phyloP scores from a whole-genome alignment of 2,329 filamentous ascomycete species.

The Scorias spongiosa region DNA sequence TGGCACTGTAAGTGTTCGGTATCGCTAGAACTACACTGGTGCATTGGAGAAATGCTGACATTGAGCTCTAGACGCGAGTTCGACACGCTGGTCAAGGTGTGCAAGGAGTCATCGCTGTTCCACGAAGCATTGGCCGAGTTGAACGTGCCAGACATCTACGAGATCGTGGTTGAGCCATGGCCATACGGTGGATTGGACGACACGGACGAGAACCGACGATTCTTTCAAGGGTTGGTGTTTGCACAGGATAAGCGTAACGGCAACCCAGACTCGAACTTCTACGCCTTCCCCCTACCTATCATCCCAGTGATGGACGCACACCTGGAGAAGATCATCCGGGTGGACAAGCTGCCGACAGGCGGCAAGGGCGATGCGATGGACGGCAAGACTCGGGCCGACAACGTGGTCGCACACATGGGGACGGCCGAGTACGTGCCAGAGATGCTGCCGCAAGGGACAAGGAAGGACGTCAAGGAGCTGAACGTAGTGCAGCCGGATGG shows the following conservation, averaged over 20 bases:
- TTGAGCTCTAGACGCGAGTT: slow-evolving; percentile 39
- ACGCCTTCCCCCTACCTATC: slow-evolving; percentile 18
- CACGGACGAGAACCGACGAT: slow-evolving; percentile 14
- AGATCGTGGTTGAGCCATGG: slow-evolving; percentile 19
- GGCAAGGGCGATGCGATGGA: slow-evolving; percentile 13
- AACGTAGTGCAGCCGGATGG: slow-evolving; percentile 58
- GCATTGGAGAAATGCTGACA: slow-evolving; percentile 21
- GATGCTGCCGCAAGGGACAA: slow-evolving; percentile 15
- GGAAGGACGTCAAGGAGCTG: slow-evolving; percentile 45
- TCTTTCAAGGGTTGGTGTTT: slow-evolving; percentile 19
- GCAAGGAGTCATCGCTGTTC: slow-evolving; percentile 29
- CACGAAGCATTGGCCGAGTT: slow-evolving; percentile 14
- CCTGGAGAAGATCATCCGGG: slow-evolving; percentile 15
- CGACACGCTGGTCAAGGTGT: slow-evolving; percentile 31
- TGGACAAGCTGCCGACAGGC: slow-evolving; percentile 18
- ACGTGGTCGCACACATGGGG: slow-evolving; percentile 6
- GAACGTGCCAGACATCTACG: slow-evolving; percentile 15
- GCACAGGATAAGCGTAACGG: slow-evolving; percentile 21
- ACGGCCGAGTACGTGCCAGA: slow-evolving; percentile 34
- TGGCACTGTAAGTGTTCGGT: slow-evolving; percentile 38
- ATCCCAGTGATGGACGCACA: slow-evolving; percentile 17
- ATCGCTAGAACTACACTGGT: not conserved
- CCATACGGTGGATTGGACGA: slow-evolving; percentile 16
- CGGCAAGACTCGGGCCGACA: slow-evolving; percentile 25
- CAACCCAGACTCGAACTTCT: slow-evolving; percentile 26